Base-by-base conservation (phyloP, 2,329 filamentous ascomycete genomes). In the Colletotrichum viniferum region DNA sequence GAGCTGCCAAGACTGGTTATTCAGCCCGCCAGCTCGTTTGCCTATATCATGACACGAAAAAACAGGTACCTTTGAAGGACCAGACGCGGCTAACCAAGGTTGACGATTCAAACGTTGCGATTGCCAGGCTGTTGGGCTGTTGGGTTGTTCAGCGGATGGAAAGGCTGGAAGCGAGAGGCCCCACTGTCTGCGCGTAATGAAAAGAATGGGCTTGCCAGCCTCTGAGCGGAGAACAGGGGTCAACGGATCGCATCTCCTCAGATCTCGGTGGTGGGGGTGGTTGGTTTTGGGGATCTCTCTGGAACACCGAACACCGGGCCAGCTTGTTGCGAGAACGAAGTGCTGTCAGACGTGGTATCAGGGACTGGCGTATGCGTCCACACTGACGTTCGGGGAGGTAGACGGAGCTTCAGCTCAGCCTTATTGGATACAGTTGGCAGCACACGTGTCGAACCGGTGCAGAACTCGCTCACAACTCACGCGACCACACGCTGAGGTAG, bases 121-220 rank as follows among this genome's bases (percentile, higher is more conserved):
- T 60, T 32, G 13, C 14, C 55, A 60, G 7, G 55, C 14, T 30
- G 24, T 60, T 12, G 14, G 24, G 55, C 10, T 63, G n/a, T 60
- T 28, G 34, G 62, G 62, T 18, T 36, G 24, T 38, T 64, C 24
- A 66, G 38, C 38, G 38, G 36, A 26, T 66, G 38, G n/a, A 32
- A 43, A 26, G 48, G 48, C 5, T 68, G 48, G 65, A 61, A 61
- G 55, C 52, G 24, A 48, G 14, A 36, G 65, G 52, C 26, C 14
- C 66, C 72, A 72, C 69, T 26, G 43, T 63, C 55, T 72, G 62
- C 62, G 61, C 73, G 69, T 68, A 75, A 75, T 72, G 24, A n/a
- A n/a, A 32, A 43, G 48, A 56, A 38, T 32, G 55, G 24, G 34
- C 43, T 65, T 71, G 61, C 68, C 68, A 61, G 52, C 72, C 61